Evolutionary conservation across 176 grass and related monocot species (phyloP).

Genomic region (Typha latifolia): DNA sequence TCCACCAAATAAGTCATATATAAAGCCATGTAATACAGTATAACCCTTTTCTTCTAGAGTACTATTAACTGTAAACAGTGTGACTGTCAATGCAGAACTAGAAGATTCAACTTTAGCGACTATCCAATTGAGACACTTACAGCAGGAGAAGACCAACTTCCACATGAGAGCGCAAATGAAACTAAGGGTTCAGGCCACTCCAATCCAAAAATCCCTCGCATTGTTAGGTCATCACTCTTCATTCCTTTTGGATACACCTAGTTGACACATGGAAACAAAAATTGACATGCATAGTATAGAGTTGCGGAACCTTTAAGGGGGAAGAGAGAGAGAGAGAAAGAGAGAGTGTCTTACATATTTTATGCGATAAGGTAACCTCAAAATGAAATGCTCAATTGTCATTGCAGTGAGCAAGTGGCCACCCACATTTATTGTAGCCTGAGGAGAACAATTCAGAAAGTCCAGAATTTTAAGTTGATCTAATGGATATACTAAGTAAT

Average conservation of each 20-base stretch:
- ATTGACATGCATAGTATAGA: conserved; percentile 4
- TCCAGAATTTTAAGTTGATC: neutral
- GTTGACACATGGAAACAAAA: neutral
- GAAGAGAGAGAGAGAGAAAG: neutral
- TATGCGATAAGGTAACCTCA: conserved; percentile 64
- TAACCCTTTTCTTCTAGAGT: too few relatives aligned
- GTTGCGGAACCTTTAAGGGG: neutral
- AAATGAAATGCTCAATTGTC: conserved; percentile 94
- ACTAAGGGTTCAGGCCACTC: conserved; percentile 95
- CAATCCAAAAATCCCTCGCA: conserved; percentile 45
- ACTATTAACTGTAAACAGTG: too few relatives aligned
- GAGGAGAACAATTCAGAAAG: conserved; percentile 7
- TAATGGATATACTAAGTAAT: neutral
- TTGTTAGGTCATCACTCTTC: conserved; percentile 28
- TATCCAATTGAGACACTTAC: conserved; percentile 27
- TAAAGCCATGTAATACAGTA: too few relatives aligned
- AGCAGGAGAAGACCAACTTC: conserved; percentile 91
- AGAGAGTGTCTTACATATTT: conserved; percentile 44
- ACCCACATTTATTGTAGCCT: conserved; percentile 75
- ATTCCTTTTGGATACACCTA: conserved; percentile 37
- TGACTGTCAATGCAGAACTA: too few relatives aligned
- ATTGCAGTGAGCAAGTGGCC: conserved; percentile 81
- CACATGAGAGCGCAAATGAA: conserved; percentile 87
- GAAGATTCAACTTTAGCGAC: neutral
- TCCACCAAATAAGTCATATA: too few relatives aligned